These are phyloP conservation scores for Fraxinus sp. DNA, from an alignment of 305 asterid species.

Conservation along the genomic window DNA sequence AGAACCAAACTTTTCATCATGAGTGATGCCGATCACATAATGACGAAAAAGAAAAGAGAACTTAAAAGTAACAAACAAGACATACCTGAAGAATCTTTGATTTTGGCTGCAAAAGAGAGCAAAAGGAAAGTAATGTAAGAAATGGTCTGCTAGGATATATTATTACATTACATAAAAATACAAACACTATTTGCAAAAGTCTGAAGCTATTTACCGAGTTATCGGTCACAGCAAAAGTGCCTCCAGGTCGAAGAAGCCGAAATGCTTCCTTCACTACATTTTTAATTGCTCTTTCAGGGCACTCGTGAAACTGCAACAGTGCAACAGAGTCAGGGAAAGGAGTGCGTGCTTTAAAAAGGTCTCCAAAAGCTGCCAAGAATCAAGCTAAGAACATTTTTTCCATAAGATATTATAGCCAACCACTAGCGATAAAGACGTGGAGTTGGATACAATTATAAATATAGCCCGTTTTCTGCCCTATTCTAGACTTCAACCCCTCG, in stretches of 20 bases:
- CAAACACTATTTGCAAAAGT: background rate
- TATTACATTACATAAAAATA: background rate
- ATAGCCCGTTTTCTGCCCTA: background rate
- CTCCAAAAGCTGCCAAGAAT: background rate
- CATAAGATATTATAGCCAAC: background rate
- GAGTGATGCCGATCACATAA: background rate
- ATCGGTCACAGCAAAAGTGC: constrained; percentile 81
- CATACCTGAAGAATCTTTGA: constrained; percentile 92
- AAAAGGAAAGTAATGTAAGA: constrained; percentile 23
- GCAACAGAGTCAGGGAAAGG: background rate
- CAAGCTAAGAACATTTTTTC: background rate
- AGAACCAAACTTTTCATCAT: background rate
- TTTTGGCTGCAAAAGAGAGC: constrained; percentile 70
- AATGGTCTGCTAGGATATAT: constrained; percentile 2
- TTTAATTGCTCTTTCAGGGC: constrained; percentile 82
- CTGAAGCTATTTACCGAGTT: constrained; percentile 58
- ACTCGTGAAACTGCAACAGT: constrained; percentile 72
- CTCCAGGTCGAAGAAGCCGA: constrained; percentile 81
- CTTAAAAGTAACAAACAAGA: background rate
- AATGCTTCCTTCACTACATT: constrained; percentile 72
- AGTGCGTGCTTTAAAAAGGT: background rate
- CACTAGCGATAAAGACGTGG: background rate
- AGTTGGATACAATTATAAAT: background rate
- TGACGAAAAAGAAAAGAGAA: background rate
- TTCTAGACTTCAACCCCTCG: background rate